These are phyloP conservation scores for Fusarium albidum DNA, from an alignment of 2,329 filamentous ascomycete species.

Conservation along the genomic window DNA sequence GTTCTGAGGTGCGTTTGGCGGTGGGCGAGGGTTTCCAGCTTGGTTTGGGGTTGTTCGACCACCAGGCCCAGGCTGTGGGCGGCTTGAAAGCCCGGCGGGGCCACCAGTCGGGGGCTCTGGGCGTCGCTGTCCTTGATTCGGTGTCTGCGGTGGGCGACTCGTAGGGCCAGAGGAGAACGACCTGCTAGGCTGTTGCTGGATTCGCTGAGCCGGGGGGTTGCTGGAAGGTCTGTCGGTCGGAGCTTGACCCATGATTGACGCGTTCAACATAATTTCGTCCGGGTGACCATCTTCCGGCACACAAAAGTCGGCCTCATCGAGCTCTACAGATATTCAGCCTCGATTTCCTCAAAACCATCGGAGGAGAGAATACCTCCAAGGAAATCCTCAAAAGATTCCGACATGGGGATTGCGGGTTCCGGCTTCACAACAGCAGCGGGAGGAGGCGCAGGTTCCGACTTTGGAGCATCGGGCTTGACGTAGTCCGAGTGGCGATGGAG, in stretches of 20 bases:
- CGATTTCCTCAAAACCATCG: slow-evolving; percentile 47
- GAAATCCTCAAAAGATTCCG: slow-evolving; percentile 61
- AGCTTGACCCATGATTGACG: slow-evolving; percentile 29
- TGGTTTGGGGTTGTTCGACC: slow-evolving; percentile 34
- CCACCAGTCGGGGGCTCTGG: slow-evolving; percentile 29
- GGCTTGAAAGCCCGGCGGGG: slow-evolving; percentile 35
- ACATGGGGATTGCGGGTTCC: slow-evolving; percentile 35
- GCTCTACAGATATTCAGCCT: slow-evolving; percentile 61
- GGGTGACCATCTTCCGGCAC: slow-evolving; percentile 75
- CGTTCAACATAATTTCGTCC: slow-evolving; percentile 74
- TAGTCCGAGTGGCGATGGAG: slow-evolving; percentile 85
- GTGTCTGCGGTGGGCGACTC: slow-evolving; percentile 45
- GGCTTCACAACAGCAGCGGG: slow-evolving; percentile 37
- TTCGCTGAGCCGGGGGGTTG: slow-evolving; percentile 32
- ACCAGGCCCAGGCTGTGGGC: slow-evolving; percentile 25
- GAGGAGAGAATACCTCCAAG: slow-evolving; percentile 56
- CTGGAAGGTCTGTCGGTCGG: slow-evolving; percentile 31
- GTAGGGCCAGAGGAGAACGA: slow-evolving; percentile 25
- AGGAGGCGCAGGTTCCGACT: slow-evolving; percentile 31
- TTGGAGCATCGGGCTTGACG: slow-evolving; percentile 64
- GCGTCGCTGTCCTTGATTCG: slow-evolving; percentile 41
- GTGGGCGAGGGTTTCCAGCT: slow-evolving; percentile 41
- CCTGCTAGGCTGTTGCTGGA: slow-evolving; percentile 34
- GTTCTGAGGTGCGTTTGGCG: slow-evolving; percentile 37
- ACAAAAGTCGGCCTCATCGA: slow-evolving; percentile 80